Conservation (phyloP, 2,329 filamentous ascomycete genomes). For the Chalara sp. region DNA sequence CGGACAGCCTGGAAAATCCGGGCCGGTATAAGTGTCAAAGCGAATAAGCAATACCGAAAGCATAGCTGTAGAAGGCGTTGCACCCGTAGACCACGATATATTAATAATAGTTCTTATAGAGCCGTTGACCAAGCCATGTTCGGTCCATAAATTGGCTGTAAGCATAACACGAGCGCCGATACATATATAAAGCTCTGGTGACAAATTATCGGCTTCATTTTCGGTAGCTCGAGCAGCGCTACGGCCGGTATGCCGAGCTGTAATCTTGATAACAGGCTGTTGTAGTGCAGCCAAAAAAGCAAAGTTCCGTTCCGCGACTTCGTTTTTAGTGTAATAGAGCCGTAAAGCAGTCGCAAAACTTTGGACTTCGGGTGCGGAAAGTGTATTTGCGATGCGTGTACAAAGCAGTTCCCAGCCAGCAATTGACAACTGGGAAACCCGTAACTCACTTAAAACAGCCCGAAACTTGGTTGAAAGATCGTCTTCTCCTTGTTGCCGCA, state of each 20-base stretch:
- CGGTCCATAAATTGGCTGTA: constrained; percentile 7
- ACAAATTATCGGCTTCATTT: constrained; percentile 2
- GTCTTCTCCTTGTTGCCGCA: constrained; percentile 6
- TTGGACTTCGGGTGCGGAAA: neutral
- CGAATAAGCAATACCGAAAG: no score
- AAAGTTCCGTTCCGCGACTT: neutral
- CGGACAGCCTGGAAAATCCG: no score
- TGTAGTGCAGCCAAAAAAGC: neutral
- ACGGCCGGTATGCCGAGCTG: constrained; percentile 1
- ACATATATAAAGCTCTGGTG: neutral
- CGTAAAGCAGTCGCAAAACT: constrained; percentile 4
- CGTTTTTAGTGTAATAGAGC: constrained; percentile 4
- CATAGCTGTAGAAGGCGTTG: no score
- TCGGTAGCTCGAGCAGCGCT: constrained; percentile 1
- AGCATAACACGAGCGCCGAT: constrained; percentile 7
- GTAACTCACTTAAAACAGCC: constrained; percentile 1
- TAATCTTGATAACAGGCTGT: constrained; percentile 1
- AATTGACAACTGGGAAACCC: neutral
- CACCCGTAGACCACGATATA: neutral
- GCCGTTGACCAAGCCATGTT: neutral
- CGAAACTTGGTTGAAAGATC: constrained; percentile 4
- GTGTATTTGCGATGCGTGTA: constrained; percentile 3
- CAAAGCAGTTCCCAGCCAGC: constrained; percentile 4
- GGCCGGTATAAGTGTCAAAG: no score
- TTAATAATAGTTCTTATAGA: neutral